Evolutionary conservation across 805 yeast genomes (phyloP), one percentile per base, ranked within the genome.

Genomic region (Blastobotrys terrestris): DNA sequence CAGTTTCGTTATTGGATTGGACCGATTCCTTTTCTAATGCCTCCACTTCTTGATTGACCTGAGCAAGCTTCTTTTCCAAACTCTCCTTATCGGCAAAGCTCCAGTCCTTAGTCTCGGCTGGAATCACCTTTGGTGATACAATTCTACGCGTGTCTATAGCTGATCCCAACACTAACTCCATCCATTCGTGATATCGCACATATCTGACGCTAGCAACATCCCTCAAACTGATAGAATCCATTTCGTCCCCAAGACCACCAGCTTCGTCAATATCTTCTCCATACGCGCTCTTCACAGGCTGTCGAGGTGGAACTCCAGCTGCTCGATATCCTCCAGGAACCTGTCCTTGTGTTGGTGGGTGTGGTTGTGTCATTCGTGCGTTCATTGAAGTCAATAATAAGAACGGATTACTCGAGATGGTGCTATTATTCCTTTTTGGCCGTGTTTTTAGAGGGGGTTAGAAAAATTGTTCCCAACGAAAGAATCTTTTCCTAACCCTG

Each of bases 161-260:
- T 31, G 67, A 60, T 14, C 74, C 76, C 14, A 73, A 54, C 2
- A 70, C 65, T 31, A 69, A 68, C 54, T 70, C 73, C 60, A 72
- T 68, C 75, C 76, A 73, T 52, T 72, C 77, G 55, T 72, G 75
- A 54, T 72, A 74, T 18, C 74, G 61, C 14, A 72, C 70, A 50
- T 69, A 72, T 18, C 77, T 62, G 44, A 68, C 66, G 22, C 72
- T 69, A 15, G 75, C 70, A n/a, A 72, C 68, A 48, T 72, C 74
- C 13, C 76, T 62, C 35, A 74, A 63, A 7, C 73, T 68, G 39
- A 72, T 60, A 5, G 67, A 60, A 54, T 72, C 77, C 22, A 72
- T 61, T 57, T 71, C 76, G 53, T 71, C 73, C 16, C 74, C 73
- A 7, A 64, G 44, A 1, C 60, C 62, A 5, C 63, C 65, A 31